phyloP scores from a whole-genome alignment of 2,329 filamentous ascomycete species.

The Rosellinia necatrix region DNA sequence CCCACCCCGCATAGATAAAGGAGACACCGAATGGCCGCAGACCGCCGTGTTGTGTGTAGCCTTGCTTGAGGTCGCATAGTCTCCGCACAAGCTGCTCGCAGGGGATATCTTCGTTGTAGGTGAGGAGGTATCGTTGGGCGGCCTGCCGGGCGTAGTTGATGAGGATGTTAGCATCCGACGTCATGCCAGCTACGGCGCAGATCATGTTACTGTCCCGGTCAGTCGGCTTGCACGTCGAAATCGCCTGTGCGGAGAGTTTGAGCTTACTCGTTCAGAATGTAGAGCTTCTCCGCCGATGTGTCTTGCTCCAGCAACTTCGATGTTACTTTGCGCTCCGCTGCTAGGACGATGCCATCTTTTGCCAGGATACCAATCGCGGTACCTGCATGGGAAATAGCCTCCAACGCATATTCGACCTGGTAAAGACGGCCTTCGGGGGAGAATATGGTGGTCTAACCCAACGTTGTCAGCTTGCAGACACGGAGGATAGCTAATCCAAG shows the following conservation, averaged over 20 bases:
- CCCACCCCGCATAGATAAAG: constrained; percentile 99
- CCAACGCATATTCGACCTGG: constrained; percentile 98
- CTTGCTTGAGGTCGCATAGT: constrained; percentile 97
- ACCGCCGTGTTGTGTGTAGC: constrained; percentile 98
- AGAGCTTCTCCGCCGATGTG: constrained; percentile 99
- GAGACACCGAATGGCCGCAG: constrained; percentile 97
- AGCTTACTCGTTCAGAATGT: constrained; percentile 90
- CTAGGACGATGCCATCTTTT: constrained; percentile 97
- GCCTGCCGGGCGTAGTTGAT: constrained; percentile 99
- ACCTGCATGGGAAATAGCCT: constrained; percentile 97
- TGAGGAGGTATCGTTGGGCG: constrained; percentile 95
- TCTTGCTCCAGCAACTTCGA: constrained; percentile 99
- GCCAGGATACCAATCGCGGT: constrained; percentile 96
- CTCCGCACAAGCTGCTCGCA: constrained; percentile 97
- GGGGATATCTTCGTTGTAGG: constrained; percentile 99
- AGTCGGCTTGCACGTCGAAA: background rate
- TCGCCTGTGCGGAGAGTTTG: too few species aligned
- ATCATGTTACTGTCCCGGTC: constrained; percentile 88
- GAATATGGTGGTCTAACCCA: constrained; percentile 92
- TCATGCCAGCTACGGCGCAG: constrained; percentile 98
- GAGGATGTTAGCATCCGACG: constrained; percentile 98
- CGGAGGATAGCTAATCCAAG: constrained; percentile 38
- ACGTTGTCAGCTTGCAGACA: constrained; percentile 28
- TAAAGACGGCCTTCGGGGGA: constrained; percentile 98
- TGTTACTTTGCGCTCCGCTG: constrained; percentile 97